Conservation (phyloP, 495 filamentous ascomycete genomes). For the Penicillium verhagenii region DNA sequence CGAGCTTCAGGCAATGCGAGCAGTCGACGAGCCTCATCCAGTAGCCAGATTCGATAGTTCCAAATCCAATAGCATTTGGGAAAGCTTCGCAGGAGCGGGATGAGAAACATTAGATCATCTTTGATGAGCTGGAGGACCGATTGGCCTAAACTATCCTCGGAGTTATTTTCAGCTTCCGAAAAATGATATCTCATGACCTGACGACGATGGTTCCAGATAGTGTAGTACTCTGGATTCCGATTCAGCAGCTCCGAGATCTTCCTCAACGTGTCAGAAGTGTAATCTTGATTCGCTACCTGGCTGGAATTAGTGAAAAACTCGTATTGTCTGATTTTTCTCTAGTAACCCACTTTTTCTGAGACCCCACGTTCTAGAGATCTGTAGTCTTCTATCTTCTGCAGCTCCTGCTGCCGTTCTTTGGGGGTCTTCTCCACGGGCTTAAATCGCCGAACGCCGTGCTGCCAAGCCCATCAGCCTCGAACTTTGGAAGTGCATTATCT, state of each 20-base stretch:
- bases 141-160: conserved; percentile 16
- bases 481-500: not conserved
- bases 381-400: conserved; percentile 77
- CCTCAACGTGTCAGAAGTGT: conserved; percentile 63
- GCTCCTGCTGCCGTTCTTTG: conserved; percentile 65
- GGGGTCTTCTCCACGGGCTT: conserved; percentile 57
- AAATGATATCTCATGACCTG: conserved; percentile 55
- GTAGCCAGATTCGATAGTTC: conserved; percentile 91
- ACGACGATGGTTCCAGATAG: conserved; percentile 94
- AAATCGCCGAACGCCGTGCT: conserved; percentile 79
- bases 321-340: not conserved
- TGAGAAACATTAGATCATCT: conserved; percentile 73
- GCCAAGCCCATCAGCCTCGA: conserved; percentile 14
- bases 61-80: conserved; percentile 99
- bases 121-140: conserved; percentile 53
- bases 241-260: conserved; percentile 78
- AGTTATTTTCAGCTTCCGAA: conserved; percentile 20
- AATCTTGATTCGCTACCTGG: conserved; percentile 57
- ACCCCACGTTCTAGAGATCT: conserved; percentile 66
- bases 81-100: conserved; percentile 77
- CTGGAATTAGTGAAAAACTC: not conserved
- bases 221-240: conserved; percentile 96
- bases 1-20: conserved; percentile 55
- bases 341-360: conserved; percentile 51
- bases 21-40: conserved; percentile 65